Conservation (phyloP, 2,329 filamentous ascomycete species). For the Talaromyces sp. region DNA sequence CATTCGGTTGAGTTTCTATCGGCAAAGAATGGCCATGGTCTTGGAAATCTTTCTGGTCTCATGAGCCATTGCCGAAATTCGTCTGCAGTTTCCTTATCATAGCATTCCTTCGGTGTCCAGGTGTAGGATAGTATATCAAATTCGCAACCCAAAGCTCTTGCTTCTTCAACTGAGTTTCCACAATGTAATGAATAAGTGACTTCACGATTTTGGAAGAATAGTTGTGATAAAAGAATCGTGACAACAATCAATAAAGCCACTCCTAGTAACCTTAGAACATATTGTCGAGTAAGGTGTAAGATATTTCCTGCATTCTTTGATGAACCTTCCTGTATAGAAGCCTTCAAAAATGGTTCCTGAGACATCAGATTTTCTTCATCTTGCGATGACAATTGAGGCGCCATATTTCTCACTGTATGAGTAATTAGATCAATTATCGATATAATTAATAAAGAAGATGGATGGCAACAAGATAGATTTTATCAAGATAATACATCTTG, state of each 20-base stretch:
- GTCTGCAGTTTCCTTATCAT: background rate
- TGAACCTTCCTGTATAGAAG: background rate
- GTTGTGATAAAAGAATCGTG: background rate
- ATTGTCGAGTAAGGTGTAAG: background rate
- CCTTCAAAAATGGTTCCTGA: background rate
- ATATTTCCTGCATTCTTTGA: background rate
- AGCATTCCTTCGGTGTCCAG: background rate
- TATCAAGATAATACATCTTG: background rate
- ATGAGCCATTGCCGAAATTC: background rate
- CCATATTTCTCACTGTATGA: background rate
- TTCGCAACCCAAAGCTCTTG: background rate
- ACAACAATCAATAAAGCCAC: background rate
- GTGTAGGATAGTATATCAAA: background rate
- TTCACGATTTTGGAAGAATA: background rate
- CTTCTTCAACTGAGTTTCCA: background rate
- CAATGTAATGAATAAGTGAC: background rate
- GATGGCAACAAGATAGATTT: background rate
- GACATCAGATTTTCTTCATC: background rate
- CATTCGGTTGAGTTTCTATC: background rate
- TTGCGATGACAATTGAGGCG: background rate
- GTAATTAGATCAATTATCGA: background rate
- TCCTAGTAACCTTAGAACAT: background rate
- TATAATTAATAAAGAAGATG: background rate
- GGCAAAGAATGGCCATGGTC: slow-evolving; percentile 1
- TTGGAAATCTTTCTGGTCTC: background rate